A percentile compares a stretch with the other conserved stretches of the same genome.
Conservation (phyloP, 345 rosid species). For the Pseudoturritis turrita region DNA sequence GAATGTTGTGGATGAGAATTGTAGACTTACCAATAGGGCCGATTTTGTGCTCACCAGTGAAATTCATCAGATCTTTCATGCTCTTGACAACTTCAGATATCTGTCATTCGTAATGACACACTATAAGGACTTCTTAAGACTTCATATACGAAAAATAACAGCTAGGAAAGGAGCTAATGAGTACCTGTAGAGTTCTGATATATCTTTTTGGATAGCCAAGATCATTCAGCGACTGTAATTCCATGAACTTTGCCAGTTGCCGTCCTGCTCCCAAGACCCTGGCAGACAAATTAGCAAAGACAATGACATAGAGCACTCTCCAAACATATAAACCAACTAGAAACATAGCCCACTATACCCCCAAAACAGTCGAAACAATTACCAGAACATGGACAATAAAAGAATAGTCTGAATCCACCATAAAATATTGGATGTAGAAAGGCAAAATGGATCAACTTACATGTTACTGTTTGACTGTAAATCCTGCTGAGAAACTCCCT, state of each 20-base stretch:
- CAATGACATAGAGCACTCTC: neutral
- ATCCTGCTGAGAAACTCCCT: slow-evolving; percentile 79
- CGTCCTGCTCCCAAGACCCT: slow-evolving; percentile 86
- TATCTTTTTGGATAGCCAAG: slow-evolving; percentile 89
- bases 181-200: slow-evolving; percentile 90
- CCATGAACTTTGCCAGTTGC: slow-evolving; percentile 77
- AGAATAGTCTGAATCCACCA: neutral
- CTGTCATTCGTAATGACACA: slow-evolving; percentile 38
- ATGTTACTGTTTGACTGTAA: slow-evolving; percentile 80
- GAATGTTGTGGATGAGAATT: neutral
- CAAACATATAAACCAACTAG: too few species aligned
- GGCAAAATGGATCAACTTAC: slow-evolving; percentile 38
- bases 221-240: slow-evolving; percentile 66
- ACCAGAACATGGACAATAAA: neutral
- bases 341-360: too few species aligned
- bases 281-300: neutral
- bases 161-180: slow-evolving; percentile 1
- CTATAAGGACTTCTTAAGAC: neutral
- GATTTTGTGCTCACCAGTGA: slow-evolving; percentile 59
- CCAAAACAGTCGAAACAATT: too few species aligned
- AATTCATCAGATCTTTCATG: slow-evolving; percentile 91
- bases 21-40: slow-evolving; percentile 74
- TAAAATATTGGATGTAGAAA: neutral
- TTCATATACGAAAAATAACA: neutral
- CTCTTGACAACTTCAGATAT: slow-evolving; percentile 92